These are phyloP conservation scores for Ganoderma sinense DNA, from an alignment of 1,284 basidiomycete genomes.

Conservation along the genomic window DNA sequence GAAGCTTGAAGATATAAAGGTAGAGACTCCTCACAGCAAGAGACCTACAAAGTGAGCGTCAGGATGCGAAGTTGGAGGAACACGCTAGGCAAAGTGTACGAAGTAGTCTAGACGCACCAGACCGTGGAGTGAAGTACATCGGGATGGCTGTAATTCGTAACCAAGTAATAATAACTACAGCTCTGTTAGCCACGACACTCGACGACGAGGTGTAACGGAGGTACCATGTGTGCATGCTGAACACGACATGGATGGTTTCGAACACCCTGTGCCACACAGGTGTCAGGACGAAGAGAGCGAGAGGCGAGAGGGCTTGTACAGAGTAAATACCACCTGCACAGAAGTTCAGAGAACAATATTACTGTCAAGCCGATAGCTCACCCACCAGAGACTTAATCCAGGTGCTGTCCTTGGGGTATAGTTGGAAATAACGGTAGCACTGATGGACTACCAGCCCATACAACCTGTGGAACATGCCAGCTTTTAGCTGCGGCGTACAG, in stretches of 20 bases:
- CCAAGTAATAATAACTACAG: constrained; percentile 11
- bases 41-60: neutral
- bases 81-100: too few species aligned
- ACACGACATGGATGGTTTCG: constrained; percentile 13
- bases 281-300: neutral
- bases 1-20: too few species aligned
- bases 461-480: neutral
- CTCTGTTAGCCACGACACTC: constrained; percentile 2
- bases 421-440: constrained; percentile 1
- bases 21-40: neutral
- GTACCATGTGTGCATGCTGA: constrained; percentile 14
- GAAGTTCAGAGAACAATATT: neutral
- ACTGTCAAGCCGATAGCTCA: too few species aligned
- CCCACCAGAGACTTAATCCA: constrained; percentile 5
- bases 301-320: neutral
- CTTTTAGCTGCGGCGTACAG: neutral
- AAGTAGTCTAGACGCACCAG: neutral
- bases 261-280: neutral
- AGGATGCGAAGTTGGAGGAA: neutral
- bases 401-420: neutral
- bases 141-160: constrained; percentile 6
- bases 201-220: neutral
- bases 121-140: neutral
- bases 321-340: neutral
- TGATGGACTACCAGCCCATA: constrained; percentile 10